Percentiles rank a stretch among this genome's conserved stretches.
Evolutionary conservation across 139 green algal species (phyloP).

Genomic region (Nannochloris sp.): DNA sequence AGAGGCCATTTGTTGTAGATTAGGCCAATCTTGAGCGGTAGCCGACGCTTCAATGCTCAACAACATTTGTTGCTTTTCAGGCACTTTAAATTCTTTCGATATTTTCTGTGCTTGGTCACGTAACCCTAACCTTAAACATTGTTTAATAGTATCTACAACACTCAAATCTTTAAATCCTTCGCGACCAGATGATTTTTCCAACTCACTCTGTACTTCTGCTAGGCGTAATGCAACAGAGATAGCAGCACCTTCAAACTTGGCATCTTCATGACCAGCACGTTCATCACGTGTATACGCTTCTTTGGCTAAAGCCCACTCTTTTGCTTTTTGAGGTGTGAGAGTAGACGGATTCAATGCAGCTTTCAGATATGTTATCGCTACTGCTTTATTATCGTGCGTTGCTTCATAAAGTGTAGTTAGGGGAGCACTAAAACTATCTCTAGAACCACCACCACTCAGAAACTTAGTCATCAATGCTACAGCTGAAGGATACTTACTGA

Average conservation of each 20-base stretch:
- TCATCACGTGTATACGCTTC: background rate
- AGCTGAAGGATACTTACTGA: slow-evolving; percentile 7
- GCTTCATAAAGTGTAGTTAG: slow-evolving; percentile 14
- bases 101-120: slow-evolving; percentile 14
- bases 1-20: slow-evolving; percentile 15
- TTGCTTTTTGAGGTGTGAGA: background rate
- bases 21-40: slow-evolving; percentile 17
- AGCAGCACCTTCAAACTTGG: background rate
- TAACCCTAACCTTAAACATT: slow-evolving; percentile 25
- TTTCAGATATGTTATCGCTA: slow-evolving; percentile 12
- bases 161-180: slow-evolving; percentile 27
- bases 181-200: slow-evolving; percentile 9
- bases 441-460: too few relatives aligned
- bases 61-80: slow-evolving; percentile 19
- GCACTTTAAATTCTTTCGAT: slow-evolving; percentile 23
- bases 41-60: slow-evolving; percentile 1
- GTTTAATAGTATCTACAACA: slow-evolving; percentile 18
- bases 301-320: background rate
- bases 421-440: background rate
- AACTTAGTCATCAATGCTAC: slow-evolving; percentile 6
- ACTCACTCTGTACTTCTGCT: slow-evolving; percentile 10
- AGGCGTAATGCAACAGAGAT: background rate
- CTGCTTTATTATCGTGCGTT: slow-evolving; percentile 1
- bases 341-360: slow-evolving; percentile 9
- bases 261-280: background rate